Percentiles rank a stretch among this genome's conserved stretches.
Evolutionary conservation across 208 protist genomes (phyloP).

Genomic region (Herpetomonas samuelpessoai): DNA sequence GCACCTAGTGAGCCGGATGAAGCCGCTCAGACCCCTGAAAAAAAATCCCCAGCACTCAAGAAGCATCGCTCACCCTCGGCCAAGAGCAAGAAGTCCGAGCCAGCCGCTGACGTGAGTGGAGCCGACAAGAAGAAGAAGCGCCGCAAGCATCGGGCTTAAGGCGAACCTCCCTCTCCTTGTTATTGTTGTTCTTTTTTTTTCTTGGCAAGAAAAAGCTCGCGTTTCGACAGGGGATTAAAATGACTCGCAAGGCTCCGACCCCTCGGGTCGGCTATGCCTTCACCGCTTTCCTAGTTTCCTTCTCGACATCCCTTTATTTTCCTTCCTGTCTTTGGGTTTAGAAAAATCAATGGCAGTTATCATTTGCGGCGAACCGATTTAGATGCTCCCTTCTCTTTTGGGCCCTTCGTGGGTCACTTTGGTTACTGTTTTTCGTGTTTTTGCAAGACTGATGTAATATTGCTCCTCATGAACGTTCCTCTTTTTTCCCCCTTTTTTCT

Average conservation of each 20-base stretch:
- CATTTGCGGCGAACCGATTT: neutral
- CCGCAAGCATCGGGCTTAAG: neutral
- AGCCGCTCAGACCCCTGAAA: too few relatives aligned
- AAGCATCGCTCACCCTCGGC: too few relatives aligned
- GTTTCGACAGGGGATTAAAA: too few relatives aligned
- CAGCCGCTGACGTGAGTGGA: neutral
- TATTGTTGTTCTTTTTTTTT: slow-evolving; percentile 5
- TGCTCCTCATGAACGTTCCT: neutral
- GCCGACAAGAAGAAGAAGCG: slow-evolving; percentile 1
- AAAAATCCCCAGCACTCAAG: too few relatives aligned
- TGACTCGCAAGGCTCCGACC: too few relatives aligned
- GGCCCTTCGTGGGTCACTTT: neutral
- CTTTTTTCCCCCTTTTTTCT: slow-evolving; percentile 1
- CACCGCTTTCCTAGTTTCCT: too few relatives aligned
- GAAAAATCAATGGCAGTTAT: neutral
- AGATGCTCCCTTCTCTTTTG: neutral
- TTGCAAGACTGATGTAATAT: neutral
- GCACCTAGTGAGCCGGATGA: too few relatives aligned
- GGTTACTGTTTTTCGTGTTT: neutral
- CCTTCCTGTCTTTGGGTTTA: neutral
- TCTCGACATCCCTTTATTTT: too few relatives aligned
- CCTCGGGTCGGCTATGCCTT: too few relatives aligned
- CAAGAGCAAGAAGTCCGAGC: too few relatives aligned
- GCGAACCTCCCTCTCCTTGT: neutral
- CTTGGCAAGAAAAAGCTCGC: too few relatives aligned